Percentiles rank a stretch among this genome's conserved stretches.
These are phyloP conservation scores for Neurospora sp. DNA, from an alignment of 495 filamentous ascomycete species.

Conservation along the genomic window DNA sequence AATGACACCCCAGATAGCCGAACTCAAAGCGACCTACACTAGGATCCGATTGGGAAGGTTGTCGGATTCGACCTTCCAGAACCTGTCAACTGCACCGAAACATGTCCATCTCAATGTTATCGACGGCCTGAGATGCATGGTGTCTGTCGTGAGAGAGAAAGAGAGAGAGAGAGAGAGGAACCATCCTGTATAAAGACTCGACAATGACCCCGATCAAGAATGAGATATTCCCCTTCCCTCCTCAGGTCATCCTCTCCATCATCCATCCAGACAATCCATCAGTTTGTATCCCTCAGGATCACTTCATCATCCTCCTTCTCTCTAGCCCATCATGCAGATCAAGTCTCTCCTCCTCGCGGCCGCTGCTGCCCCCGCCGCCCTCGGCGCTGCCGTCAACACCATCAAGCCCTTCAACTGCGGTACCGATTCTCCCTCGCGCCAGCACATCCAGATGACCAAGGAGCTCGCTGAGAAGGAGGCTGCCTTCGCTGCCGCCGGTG, in stretches of 20 bases:
- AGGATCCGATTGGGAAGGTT: conserved; percentile 19
- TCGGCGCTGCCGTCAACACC: conserved; percentile 12
- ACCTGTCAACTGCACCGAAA: conserved; percentile 1
- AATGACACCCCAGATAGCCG: neutral
- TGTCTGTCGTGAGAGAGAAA: neutral
- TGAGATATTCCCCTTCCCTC: neutral
- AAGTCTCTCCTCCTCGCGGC: conserved; percentile 20
- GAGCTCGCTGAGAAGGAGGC: conserved; percentile 20
- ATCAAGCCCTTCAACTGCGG: conserved; percentile 23
- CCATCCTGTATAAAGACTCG: neutral
- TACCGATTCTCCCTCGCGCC: conserved; percentile 27
- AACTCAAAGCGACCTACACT: neutral
- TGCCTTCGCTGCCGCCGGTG: conserved; percentile 10
- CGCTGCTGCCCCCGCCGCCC: conserved; percentile 20
- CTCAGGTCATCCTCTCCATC: neutral
- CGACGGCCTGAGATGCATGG: neutral
- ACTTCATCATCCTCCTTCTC: neutral
- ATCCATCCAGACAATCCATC: neutral
- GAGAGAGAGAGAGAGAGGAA: neutral
- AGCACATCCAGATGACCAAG: conserved; percentile 24
- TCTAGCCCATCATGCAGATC: conserved; percentile 27
- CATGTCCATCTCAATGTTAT: neutral
- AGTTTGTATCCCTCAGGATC: neutral
- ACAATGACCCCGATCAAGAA: neutral
- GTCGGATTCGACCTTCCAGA: conserved; percentile 9